Conservation (phyloP, 169 alveolate genomes). For the Cyclospora cayetanensis region DNA sequence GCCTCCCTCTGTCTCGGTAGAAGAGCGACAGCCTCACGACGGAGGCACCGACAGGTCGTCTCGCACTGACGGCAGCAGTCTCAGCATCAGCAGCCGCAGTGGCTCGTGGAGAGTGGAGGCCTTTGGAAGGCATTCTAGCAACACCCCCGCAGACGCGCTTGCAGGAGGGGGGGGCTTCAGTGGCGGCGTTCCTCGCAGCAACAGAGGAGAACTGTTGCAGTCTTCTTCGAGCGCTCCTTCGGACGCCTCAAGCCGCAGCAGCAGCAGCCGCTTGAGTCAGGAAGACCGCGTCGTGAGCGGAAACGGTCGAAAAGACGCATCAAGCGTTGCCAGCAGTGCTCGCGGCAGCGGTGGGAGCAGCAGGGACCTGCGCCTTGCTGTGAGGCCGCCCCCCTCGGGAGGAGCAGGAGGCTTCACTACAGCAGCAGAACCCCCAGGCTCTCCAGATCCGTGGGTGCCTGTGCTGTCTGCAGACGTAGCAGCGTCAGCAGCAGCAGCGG, state of each 20-base stretch:
- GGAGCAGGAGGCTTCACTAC: conserved; percentile 48
- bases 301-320: background rate
- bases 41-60: background rate
- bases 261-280: conserved; percentile 10
- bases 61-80: conserved; percentile 1
- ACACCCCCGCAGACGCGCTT: background rate
- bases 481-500: conserved; percentile 7
- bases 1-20: background rate
- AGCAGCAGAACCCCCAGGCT: background rate
- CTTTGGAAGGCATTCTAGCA: background rate
- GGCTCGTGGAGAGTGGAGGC: background rate
- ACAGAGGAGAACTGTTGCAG: background rate
- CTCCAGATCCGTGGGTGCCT: background rate
- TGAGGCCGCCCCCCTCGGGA: background rate
- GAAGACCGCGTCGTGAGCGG: background rate
- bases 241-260: background rate
- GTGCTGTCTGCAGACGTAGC: background rate
- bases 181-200: background rate
- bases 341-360: conserved; percentile 39
- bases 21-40: background rate
- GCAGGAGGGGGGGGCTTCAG: conserved; percentile 15
- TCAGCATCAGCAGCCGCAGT: conserved; percentile 42
- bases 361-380: background rate
- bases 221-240: background rate
- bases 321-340: background rate